Conservation (phyloP, 495 filamentous ascomycete species). For the Astrothelium subdiscretum region DNA sequence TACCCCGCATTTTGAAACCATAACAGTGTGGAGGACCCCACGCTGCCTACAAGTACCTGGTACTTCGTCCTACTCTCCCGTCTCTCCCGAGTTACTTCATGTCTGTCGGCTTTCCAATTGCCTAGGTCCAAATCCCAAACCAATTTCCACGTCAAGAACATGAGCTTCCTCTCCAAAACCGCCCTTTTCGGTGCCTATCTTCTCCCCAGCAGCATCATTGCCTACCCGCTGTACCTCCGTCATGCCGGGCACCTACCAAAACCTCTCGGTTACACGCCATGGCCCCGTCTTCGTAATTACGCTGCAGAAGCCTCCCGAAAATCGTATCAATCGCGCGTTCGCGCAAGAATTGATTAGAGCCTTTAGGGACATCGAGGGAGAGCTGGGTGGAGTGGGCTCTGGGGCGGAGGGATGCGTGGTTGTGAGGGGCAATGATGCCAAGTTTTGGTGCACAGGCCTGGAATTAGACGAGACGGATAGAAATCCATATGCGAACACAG, state of each 20-base stretch:
- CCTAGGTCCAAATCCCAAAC: too few relatives aligned
- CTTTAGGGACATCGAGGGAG: slow-evolving; percentile 32
- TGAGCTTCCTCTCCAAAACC: neutral
- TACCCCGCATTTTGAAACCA: neutral
- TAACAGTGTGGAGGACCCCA: neutral
- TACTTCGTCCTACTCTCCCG: neutral
- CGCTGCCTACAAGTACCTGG: neutral
- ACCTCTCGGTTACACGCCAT: slow-evolving; percentile 6
- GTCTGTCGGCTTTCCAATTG: neutral
- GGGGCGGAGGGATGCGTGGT: slow-evolving; percentile 37
- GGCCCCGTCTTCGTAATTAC: slow-evolving; percentile 38
- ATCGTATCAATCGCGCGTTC: slow-evolving; percentile 35
- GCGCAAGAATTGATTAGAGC: slow-evolving; percentile 39
- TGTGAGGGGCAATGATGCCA: slow-evolving; percentile 35
- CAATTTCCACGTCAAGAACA: too few relatives aligned
- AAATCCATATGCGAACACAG: slow-evolving; percentile 38
- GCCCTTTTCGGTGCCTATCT: neutral
- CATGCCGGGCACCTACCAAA: neutral
- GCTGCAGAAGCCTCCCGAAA: slow-evolving; percentile 39
- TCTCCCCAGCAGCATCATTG: neutral
- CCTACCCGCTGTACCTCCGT: neutral
- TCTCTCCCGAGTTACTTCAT: neutral
- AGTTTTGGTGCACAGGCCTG: slow-evolving; percentile 43
- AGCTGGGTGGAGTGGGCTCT: slow-evolving; percentile 23
- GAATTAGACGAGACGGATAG: slow-evolving; percentile 37